Evolutionary conservation across 139 green algal species (phyloP).

Genomic region (Mesotaenium endlicherianum): DNA sequence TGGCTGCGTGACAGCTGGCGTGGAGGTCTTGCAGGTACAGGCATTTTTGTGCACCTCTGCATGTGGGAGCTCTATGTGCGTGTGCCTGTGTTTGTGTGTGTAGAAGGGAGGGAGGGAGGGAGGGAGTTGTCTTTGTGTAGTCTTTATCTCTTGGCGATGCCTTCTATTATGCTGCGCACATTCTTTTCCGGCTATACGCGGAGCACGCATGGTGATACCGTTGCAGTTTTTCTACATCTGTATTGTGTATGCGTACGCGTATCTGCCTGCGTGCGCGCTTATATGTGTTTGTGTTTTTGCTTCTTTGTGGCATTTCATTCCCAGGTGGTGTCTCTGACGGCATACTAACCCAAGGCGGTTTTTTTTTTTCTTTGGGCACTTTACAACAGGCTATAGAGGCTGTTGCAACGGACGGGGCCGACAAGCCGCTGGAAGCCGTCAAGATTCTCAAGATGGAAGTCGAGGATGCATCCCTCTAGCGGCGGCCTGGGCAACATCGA

Average conservation of each 20-base stretch:
- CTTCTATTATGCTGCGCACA: not conserved
- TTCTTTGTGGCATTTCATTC: not conserved
- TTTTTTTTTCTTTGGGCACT: not conserved
- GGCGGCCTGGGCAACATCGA: too few species aligned
- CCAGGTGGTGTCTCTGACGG: not conserved
- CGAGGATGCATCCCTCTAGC: too few species aligned
- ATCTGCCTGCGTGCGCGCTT: not conserved
- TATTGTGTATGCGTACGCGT: not conserved
- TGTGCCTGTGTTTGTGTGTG: not conserved
- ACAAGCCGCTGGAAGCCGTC: not conserved
- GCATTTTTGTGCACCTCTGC: not conserved
- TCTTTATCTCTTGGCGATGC: not conserved
- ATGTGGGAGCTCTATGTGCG: not conserved
- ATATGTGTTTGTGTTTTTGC: not conserved
- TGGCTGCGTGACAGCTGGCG: not conserved
- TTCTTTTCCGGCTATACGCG: not conserved
- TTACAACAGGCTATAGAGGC: not conserved
- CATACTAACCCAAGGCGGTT: not conserved
- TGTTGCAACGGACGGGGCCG: not conserved
- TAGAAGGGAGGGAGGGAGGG: too few species aligned
- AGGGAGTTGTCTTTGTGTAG: too few species aligned
- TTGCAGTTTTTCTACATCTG: not conserved
- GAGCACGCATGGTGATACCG: not conserved
- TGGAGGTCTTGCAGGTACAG: constrained; percentile 5
- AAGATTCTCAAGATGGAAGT: not conserved